These are phyloP conservation scores for Rhododendron ovatum DNA, from an alignment of 148 eudicot species.

Conservation along the genomic window DNA sequence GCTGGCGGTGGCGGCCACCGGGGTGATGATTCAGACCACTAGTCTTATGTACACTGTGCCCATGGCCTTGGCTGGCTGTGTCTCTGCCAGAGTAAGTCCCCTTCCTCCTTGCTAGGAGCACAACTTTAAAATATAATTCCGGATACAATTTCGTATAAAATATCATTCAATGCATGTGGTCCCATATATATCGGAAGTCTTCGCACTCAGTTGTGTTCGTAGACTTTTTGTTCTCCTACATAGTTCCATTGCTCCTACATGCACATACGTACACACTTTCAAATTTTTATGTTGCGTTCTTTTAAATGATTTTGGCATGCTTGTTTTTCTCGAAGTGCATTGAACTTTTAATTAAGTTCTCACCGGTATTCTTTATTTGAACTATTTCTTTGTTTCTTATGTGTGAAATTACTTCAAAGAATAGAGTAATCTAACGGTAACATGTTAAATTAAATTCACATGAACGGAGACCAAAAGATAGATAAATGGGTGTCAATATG, in stretches of 20 bases:
- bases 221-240: background rate
- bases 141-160: no score
- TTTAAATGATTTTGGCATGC: background rate
- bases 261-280: background rate
- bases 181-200: no score
- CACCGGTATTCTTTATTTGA: background rate
- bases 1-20: constrained; percentile 81
- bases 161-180: no score
- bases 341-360: background rate
- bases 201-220: no score
- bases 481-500: background rate
- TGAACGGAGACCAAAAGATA: background rate
- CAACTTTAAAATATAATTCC: no score
- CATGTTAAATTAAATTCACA: background rate
- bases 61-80: constrained; percentile 92
- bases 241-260: background rate
- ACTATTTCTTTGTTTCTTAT: background rate
- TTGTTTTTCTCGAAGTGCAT: background rate
- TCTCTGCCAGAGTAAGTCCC: constrained; percentile 72
- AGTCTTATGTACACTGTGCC: constrained; percentile 91
- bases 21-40: constrained; percentile 79
- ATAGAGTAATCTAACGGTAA: background rate
- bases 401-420: background rate
- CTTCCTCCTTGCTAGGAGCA: background rate
- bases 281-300: background rate